Conservation (phyloP, 2,329 filamentous ascomycete genomes). For the Trichoderma brevicompactum region DNA sequence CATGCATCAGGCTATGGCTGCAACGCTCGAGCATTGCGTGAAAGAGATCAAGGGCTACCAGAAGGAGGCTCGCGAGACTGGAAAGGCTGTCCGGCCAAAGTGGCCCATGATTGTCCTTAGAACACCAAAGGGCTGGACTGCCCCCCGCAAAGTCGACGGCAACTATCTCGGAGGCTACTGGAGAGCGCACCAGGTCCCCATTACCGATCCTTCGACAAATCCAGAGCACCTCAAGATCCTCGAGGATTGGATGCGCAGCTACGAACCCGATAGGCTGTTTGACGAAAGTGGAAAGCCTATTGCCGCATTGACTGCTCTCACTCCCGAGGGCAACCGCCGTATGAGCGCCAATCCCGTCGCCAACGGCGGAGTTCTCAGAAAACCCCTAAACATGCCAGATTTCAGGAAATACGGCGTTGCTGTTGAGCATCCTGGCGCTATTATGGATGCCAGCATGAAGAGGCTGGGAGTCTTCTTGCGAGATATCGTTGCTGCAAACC, state of each 20-base stretch:
- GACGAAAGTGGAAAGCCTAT: conserved; percentile 66
- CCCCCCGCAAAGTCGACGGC: conserved; percentile 70
- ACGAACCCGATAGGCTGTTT: conserved; percentile 74
- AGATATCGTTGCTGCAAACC: conserved; percentile 69
- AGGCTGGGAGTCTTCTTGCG: conserved; percentile 71
- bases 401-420: conserved; percentile 70
- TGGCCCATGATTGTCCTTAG: conserved; percentile 83
- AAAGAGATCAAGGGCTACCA: conserved; percentile 70
- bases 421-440: conserved; percentile 63
- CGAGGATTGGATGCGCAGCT: conserved; percentile 77
- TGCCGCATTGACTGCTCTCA: conserved; percentile 64
- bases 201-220: conserved; percentile 70
- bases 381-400: conserved; percentile 70
- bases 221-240: conserved; percentile 67
- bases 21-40: conserved; percentile 74
- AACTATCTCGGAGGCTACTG: conserved; percentile 78
- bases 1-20: conserved; percentile 84
- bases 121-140: conserved; percentile 81
- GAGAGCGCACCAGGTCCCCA: conserved; percentile 77
- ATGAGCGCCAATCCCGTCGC: conserved; percentile 80
- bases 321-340: conserved; percentile 66
- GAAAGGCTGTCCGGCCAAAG: conserved; percentile 69
- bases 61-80: conserved; percentile 71
- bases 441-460: conserved; percentile 65
- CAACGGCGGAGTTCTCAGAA: conserved; percentile 70